Conservation (phyloP, 2,329 filamentous ascomycete species). For the Colletotrichum siamense region DNA sequence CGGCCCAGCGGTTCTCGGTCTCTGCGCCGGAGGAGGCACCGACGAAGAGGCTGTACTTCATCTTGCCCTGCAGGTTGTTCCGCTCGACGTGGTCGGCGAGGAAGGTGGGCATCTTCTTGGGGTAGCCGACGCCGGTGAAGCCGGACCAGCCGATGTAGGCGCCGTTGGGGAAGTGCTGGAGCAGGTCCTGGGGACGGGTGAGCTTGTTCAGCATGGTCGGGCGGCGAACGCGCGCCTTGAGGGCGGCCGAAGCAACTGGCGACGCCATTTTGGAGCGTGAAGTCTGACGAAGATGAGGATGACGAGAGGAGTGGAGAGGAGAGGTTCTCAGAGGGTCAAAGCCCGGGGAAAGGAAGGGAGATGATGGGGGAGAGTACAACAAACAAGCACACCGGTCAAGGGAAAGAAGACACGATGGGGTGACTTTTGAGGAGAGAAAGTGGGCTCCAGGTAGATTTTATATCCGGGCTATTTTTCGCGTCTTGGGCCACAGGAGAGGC, state of each 20-base stretch:
- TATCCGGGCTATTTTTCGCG: background rate
- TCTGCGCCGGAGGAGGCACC: slow-evolving; percentile 89
- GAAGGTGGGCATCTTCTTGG: slow-evolving; percentile 84
- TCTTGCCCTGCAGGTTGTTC: slow-evolving; percentile 81
- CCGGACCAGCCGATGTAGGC: slow-evolving; percentile 91
- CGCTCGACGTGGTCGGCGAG: slow-evolving; percentile 89
- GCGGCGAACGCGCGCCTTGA: slow-evolving; percentile 77
- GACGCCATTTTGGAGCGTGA: slow-evolving; percentile 47
- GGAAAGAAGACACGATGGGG: background rate
- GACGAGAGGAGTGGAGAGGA: background rate
- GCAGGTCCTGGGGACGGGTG: slow-evolving; percentile 77
- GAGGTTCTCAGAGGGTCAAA: background rate
- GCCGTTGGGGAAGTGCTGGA: slow-evolving; percentile 82
- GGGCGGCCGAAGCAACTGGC: slow-evolving; percentile 69
- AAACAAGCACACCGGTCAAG: background rate
- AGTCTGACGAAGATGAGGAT: background rate
- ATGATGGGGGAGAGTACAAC: background rate
- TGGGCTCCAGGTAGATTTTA: slow-evolving; percentile 4
- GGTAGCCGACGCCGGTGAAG: slow-evolving; percentile 89
- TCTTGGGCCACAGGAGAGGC: background rate
- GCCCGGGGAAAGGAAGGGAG: background rate
- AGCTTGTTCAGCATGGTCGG: slow-evolving; percentile 83
- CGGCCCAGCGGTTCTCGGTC: slow-evolving; percentile 92
- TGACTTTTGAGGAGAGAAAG: background rate
- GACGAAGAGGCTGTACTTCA: slow-evolving; percentile 87